A percentile compares a stretch with the other conserved stretches of the same genome.
Conservation (phyloP, 2,329 filamentous ascomycete genomes). For the Beauveria varroae region DNA sequence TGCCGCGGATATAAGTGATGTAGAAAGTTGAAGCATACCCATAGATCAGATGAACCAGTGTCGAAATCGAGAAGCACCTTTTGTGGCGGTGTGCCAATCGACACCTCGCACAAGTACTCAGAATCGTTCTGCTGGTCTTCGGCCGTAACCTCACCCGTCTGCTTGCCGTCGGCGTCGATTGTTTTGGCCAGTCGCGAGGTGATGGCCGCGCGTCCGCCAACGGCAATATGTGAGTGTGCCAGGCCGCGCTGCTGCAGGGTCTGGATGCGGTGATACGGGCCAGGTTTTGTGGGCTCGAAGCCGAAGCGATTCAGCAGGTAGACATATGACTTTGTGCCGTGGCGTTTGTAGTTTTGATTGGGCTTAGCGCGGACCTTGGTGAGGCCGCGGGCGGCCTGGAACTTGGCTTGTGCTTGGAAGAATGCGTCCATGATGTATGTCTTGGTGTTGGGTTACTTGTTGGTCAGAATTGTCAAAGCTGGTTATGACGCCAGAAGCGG, state of each 20-base stretch:
- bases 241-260: constrained; percentile 4
- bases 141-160: constrained; percentile 6
- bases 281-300: constrained; percentile 5
- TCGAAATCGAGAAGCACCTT: constrained; percentile 34
- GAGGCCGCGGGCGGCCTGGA: constrained; percentile 1
- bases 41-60: constrained; percentile 34
- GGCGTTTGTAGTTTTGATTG: constrained; percentile 7
- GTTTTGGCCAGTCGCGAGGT: neutral
- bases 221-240: neutral
- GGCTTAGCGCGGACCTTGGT: constrained; percentile 3
- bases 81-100: constrained; percentile 26
- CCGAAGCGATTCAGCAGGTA: constrained; percentile 8
- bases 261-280: neutral
- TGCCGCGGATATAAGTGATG: too few species aligned
- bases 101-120: constrained; percentile 8
- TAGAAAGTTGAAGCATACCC: constrained; percentile 17
- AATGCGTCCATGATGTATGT: neutral
- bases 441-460: neutral
- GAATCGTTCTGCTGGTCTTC: constrained; percentile 9
- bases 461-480: too few species aligned
- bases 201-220: neutral
- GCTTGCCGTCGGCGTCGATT: neutral
- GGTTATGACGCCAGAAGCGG: too few species aligned
- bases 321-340: constrained; percentile 8
- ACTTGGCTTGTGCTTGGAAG: constrained; percentile 6